phyloP scores from a whole-genome alignment of 352 stramenopile genomes.

The Phytophthora agathidicida region DNA sequence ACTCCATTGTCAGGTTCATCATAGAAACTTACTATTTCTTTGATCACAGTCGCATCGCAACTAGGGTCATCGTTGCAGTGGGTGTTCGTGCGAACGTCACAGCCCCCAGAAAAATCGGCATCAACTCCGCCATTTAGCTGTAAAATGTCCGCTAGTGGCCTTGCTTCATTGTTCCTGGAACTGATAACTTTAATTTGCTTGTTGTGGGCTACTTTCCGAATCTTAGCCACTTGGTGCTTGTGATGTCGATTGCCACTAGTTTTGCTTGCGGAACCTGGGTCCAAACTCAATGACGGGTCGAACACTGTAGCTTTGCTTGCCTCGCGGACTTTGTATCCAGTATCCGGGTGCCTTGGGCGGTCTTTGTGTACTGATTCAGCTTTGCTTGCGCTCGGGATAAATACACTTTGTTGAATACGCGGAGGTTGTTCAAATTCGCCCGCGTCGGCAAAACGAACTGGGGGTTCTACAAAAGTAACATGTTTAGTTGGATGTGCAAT shows the following conservation, averaged over 20 bases:
- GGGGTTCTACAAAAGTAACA: not conserved
- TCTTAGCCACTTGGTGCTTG: not conserved
- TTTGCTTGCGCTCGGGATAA: not conserved
- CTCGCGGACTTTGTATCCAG: not conserved
- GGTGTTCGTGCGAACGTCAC: not conserved
- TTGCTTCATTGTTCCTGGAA: slow-evolving; percentile 13
- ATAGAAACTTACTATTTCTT: slow-evolving; percentile 26
- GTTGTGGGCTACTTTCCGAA: not conserved
- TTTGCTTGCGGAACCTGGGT: not conserved
- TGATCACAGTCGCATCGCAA: slow-evolving; percentile 13
- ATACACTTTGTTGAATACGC: not conserved
- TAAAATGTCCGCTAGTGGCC: slow-evolving; percentile 29
- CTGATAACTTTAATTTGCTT: slow-evolving; percentile 19
- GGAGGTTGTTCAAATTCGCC: not conserved
- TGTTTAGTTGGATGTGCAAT: not conserved
- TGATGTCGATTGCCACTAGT: not conserved
- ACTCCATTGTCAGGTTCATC: not conserved
- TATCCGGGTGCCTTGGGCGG: not conserved
- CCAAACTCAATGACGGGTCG: slow-evolving; percentile 12
- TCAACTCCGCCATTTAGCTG: slow-evolving; percentile 2
- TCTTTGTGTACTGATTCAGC: not conserved
- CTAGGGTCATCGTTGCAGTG: not conserved
- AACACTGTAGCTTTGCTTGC: not conserved
- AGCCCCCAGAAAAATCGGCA: not conserved
- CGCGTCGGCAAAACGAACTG: not conserved